A percentile compares a stretch with the other conserved stretches of the same genome.
phyloP scores from a whole-genome alignment of 1,139 yeast genomes.

The Ashbya aceris region DNA sequence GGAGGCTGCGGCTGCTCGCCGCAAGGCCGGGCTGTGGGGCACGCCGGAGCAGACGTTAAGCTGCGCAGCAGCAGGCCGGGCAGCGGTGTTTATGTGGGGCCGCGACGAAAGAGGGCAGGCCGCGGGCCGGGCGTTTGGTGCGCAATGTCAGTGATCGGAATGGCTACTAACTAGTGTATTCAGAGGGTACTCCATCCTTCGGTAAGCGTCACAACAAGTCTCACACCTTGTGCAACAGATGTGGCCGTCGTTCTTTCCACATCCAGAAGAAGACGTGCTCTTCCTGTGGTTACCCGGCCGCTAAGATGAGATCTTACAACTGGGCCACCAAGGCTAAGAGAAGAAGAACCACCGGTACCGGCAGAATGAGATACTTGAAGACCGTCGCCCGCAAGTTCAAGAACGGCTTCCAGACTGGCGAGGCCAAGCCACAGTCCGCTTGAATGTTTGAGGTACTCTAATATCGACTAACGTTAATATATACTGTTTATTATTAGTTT shows the following conservation, averaged over 20 bases:
- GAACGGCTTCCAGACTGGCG: slow-evolving; percentile 96
- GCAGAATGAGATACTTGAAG: slow-evolving; percentile 98
- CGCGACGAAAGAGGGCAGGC: no score
- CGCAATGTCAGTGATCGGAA: not conserved
- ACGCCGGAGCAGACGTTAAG: no score
- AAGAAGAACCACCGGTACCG: slow-evolving; percentile 99
- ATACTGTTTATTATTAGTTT: slow-evolving; percentile 4
- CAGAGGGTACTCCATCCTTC: slow-evolving; percentile 99
- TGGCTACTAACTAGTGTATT: slow-evolving; percentile 13
- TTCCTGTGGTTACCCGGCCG: slow-evolving; percentile 99
- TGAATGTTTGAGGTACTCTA: slow-evolving; percentile 15
- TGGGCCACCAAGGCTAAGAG: slow-evolving; percentile 99
- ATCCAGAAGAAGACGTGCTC: slow-evolving; percentile 98
- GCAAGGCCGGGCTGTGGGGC: no score
- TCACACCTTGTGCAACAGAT: slow-evolving; percentile 99
- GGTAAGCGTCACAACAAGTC: slow-evolving; percentile 99
- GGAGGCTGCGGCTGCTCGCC: no score
- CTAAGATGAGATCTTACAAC: slow-evolving; percentile 97
- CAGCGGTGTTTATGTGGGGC: no score
- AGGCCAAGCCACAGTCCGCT: slow-evolving; percentile 48
- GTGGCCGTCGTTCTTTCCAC: slow-evolving; percentile 99
- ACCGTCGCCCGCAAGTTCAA: slow-evolving; percentile 95
- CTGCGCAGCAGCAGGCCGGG: no score
- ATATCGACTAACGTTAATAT: slow-evolving; percentile 4
- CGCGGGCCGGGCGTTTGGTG: no score